These are phyloP conservation scores for Quercus phellos DNA, from an alignment of 331 rosid species.

Conservation along the genomic window DNA sequence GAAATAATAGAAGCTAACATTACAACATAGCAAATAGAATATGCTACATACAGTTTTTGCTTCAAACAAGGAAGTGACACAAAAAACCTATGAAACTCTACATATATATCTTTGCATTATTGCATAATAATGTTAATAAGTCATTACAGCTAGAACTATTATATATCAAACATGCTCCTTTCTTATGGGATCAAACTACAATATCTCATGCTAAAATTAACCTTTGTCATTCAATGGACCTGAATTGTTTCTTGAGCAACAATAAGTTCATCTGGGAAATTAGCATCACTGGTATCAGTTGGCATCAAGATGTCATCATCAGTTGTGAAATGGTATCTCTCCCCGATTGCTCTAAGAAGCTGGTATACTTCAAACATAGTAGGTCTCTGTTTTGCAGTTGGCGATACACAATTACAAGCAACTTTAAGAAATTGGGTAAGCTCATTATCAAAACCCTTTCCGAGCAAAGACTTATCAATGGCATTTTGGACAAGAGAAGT, in stretches of 20 bases:
- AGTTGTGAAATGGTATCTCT: constrained; percentile 57
- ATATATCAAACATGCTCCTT: not conserved
- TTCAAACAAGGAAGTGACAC: not conserved
- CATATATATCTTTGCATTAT: not conserved
- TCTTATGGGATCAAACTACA: not conserved
- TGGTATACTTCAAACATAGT: constrained; percentile 95
- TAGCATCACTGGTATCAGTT: constrained; percentile 29
- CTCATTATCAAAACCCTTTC: constrained; percentile 66
- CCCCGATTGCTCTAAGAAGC: constrained; percentile 78
- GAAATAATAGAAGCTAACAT: not conserved
- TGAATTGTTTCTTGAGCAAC: constrained; percentile 47
- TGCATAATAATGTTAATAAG: not conserved
- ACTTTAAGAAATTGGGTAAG: constrained; percentile 88
- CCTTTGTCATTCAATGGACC: not conserved
- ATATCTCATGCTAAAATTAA: not conserved
- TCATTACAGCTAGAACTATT: not conserved
- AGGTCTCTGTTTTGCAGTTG: constrained; percentile 77
- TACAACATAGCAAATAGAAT: not conserved
- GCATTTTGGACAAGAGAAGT: constrained; percentile 48
- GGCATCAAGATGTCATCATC: constrained; percentile 65
- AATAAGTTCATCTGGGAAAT: constrained; percentile 61
- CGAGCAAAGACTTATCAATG: constrained; percentile 53
- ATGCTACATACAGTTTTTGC: not conserved
- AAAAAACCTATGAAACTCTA: not conserved
- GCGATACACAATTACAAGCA: constrained; percentile 62